Evolutionary conservation across 768 basidiomycete species (phyloP).

Genomic region (Lentinula detonsa): DNA sequence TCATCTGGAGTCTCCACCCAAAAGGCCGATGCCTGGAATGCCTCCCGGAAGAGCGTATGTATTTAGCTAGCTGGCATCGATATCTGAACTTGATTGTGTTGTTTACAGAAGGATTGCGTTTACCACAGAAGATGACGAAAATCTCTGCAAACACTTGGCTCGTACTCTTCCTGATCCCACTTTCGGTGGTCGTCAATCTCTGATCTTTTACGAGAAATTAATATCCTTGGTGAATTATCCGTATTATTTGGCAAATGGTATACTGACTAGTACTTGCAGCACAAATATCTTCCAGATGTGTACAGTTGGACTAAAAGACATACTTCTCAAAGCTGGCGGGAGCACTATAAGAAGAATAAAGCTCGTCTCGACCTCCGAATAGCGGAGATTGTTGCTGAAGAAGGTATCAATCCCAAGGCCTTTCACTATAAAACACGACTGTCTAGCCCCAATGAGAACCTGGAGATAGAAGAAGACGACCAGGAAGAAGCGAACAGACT

Average conservation of each 20-base stretch:
- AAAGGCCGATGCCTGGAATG: constrained; percentile 1
- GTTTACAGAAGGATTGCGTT: constrained; percentile 19
- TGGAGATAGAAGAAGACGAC: background rate
- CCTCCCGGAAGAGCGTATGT: background rate
- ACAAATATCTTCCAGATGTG: constrained; percentile 12
- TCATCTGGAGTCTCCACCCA: background rate
- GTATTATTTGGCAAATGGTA: background rate
- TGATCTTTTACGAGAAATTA: constrained; percentile 27
- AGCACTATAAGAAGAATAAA: constrained; percentile 37
- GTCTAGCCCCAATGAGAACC: constrained; percentile 11
- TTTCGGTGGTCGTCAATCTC: constrained; percentile 33
- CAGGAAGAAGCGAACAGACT: background rate
- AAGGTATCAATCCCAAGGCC: constrained; percentile 14
- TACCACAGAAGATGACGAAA: constrained; percentile 31
- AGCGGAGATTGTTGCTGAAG: constrained; percentile 14
- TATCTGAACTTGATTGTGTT: background rate
- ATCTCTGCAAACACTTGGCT: constrained; percentile 32
- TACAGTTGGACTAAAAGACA: constrained; percentile 37
- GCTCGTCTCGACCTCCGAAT: constrained; percentile 29
- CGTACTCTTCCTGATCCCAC: constrained; percentile 24
- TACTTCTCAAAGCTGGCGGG: constrained; percentile 40
- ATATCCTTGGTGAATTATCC: constrained; percentile 17
- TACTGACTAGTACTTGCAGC: constrained; percentile 10
- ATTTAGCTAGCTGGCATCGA: background rate
- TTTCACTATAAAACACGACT: constrained; percentile 21